Conservation (phyloP, 2,329 filamentous ascomycete genomes). For the Myriosclerotinia duriaeana region DNA sequence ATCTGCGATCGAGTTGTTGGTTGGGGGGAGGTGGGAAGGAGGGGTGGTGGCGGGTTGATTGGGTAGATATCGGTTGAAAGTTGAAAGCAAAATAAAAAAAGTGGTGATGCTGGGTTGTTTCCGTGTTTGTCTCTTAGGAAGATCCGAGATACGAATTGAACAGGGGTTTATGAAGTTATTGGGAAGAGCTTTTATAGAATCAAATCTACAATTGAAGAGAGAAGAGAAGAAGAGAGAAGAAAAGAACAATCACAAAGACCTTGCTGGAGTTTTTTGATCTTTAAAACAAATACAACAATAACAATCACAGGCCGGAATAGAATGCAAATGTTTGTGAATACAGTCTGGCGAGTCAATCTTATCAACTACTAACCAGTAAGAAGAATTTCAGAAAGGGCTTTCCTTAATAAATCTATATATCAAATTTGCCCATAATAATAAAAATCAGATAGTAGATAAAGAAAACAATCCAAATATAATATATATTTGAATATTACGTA, state of each 20-base stretch:
- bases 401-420: not conserved
- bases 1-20: conserved; percentile 7
- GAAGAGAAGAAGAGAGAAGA: too few relatives aligned
- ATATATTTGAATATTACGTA: conserved; percentile 11
- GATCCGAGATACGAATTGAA: conserved; percentile 3
- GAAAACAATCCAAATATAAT: not conserved
- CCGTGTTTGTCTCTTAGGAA: conserved; percentile 2
- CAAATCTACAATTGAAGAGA: not conserved
- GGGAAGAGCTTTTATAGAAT: not conserved
- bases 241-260: not conserved
- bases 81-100: conserved; percentile 18
- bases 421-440: not conserved
- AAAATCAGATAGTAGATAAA: not conserved
- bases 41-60: conserved; percentile 8
- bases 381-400: too few relatives aligned
- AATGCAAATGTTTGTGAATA: too few relatives aligned
- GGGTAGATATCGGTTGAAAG: conserved; percentile 7
- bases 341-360: too few relatives aligned
- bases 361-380: too few relatives aligned
- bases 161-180: conserved; percentile 1
- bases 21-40: not conserved
- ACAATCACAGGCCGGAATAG: not conserved
- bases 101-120: conserved; percentile 1
- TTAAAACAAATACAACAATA: not conserved
- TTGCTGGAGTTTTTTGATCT: not conserved